A percentile compares a stretch with the other conserved stretches of the same genome.
phyloP scores from a whole-genome alignment of 768 basidiomycete genomes.

The Pisolithus orientalis region DNA sequence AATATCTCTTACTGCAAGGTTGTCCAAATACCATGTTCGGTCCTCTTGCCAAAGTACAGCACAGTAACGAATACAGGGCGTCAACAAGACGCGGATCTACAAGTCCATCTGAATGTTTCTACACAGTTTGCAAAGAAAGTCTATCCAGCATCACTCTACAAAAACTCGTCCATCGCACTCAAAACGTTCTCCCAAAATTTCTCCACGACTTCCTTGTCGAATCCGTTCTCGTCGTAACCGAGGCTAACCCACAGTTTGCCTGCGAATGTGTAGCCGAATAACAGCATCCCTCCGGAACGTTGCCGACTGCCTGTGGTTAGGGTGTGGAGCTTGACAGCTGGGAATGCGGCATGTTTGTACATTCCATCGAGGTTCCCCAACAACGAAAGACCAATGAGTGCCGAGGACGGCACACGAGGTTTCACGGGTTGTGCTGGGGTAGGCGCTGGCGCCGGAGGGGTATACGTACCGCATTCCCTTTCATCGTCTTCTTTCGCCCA shows the following conservation, averaged over 20 bases:
- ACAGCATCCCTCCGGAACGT: conserved; percentile 65
- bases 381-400: conserved; percentile 73
- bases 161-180: conserved; percentile 50
- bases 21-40: too few relatives aligned
- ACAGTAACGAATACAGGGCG: too few relatives aligned
- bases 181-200: conserved; percentile 62
- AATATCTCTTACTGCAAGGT: too few relatives aligned
- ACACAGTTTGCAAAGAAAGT: too few relatives aligned
- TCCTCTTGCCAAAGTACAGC: too few relatives aligned
- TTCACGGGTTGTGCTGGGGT: conserved; percentile 7
- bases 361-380: conserved; percentile 82
- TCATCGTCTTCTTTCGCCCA: conserved; percentile 79
- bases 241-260: conserved; percentile 75
- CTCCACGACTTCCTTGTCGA: conserved; percentile 53
- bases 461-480: conserved; percentile 39
- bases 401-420: conserved; percentile 46
- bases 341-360: conserved; percentile 62
- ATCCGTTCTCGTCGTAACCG: conserved; percentile 76
- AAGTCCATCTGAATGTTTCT: too few relatives aligned
- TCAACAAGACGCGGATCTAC: too few relatives aligned
- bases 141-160: conserved; percentile 18
- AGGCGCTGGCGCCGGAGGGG: conserved; percentile 21
- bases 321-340: conserved; percentile 55
- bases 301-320: conserved; percentile 85
- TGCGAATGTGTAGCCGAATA: conserved; percentile 63